These are phyloP conservation scores for Pugionium dolabratum DNA, from an alignment of 345 rosid species.

Conservation along the genomic window DNA sequence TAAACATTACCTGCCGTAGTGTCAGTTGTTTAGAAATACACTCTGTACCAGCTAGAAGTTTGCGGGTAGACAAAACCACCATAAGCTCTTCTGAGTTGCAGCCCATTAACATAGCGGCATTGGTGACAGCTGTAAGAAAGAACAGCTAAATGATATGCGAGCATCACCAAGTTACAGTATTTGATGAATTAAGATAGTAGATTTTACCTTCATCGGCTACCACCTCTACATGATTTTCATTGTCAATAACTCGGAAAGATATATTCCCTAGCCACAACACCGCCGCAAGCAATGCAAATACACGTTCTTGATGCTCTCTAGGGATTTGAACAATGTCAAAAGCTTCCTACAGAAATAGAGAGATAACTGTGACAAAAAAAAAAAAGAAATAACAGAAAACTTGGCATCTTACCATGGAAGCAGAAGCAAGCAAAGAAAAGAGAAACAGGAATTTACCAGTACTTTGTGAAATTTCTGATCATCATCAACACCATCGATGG, in stretches of 20 bases:
- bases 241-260: constrained; percentile 68
- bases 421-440: constrained; percentile 5
- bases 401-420: not conserved
- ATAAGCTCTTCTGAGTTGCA: constrained; percentile 61
- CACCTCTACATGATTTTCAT: constrained; percentile 85
- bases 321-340: constrained; percentile 66
- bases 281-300: constrained; percentile 81
- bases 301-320: constrained; percentile 74
- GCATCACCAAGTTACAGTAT: constrained; percentile 16
- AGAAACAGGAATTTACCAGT: constrained; percentile 51
- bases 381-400: not conserved
- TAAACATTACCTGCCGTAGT: constrained; percentile 67
- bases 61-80: constrained; percentile 66
- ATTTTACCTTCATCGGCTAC: constrained; percentile 73
- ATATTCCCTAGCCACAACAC: constrained; percentile 91
- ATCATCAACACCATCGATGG: constrained; percentile 75
- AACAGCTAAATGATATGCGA: constrained; percentile 31
- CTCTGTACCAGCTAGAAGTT: constrained; percentile 73
- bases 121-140: constrained; percentile 63
- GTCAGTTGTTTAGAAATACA: constrained; percentile 67
- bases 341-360: constrained; percentile 59
- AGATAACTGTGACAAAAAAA: constrained; percentile 1
- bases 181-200: not conserved
- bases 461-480: constrained; percentile 65
- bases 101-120: constrained; percentile 71